Evolutionary conservation across 306 rosid genomes (phyloP).

Genomic region (Cucumis melo): DNA sequence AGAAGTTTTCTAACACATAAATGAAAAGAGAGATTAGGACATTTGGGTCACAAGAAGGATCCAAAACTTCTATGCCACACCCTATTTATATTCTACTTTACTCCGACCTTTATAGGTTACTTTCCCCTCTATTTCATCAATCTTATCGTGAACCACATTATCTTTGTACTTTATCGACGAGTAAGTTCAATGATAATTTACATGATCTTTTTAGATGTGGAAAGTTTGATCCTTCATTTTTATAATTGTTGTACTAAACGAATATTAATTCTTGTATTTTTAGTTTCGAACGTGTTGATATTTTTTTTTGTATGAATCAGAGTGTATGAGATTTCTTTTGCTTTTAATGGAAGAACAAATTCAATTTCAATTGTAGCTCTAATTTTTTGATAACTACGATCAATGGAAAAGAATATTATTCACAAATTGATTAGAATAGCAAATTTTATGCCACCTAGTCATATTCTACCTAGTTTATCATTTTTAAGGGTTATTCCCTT

Average conservation of each 20-base stretch:
- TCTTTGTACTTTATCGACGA: too few species aligned
- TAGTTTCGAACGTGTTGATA: not conserved
- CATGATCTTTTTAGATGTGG: too few species aligned
- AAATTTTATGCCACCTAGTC: not conserved
- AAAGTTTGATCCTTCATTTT: too few species aligned
- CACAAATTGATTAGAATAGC: not conserved
- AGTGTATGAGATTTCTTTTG: not conserved
- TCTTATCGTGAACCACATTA: not conserved
- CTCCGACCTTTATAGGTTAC: not conserved
- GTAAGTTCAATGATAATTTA: too few species aligned
- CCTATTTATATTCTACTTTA: not conserved
- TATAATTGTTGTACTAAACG: too few species aligned
- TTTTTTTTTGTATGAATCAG: too few species aligned
- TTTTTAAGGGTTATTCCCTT: not conserved
- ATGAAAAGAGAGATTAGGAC: not conserved
- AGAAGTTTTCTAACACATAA: not conserved
- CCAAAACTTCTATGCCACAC: not conserved
- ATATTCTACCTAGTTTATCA: not conserved
- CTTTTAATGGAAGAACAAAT: not conserved
- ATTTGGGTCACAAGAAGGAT: not conserved
- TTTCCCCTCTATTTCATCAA: not conserved
- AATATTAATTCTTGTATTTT: not conserved
- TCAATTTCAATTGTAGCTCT: not conserved
- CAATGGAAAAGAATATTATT: not conserved
- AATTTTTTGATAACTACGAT: not conserved